phyloP scores from a whole-genome alignment of 345 rosid species.

The Ceriops tagal region DNA sequence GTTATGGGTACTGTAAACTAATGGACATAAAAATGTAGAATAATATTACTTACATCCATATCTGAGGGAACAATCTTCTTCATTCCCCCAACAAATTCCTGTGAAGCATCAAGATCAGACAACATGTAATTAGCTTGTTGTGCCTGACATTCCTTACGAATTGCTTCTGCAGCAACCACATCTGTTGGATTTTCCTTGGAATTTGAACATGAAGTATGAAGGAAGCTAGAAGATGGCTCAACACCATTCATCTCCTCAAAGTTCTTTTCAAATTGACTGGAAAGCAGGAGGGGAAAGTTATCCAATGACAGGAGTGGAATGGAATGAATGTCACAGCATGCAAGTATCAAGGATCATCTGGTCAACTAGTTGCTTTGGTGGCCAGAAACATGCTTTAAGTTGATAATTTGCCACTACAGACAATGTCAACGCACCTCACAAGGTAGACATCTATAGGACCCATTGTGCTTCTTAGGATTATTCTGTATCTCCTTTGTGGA shows the following conservation, averaged over 20 bases:
- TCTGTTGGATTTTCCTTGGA: conserved; percentile 56
- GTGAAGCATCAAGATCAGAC: conserved; percentile 58
- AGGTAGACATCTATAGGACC: conserved; percentile 98
- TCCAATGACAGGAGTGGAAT: not conserved
- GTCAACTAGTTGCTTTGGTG: no score
- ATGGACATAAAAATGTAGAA: not conserved
- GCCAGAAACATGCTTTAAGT: no score
- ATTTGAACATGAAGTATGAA: conserved; percentile 57
- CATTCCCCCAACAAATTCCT: conserved; percentile 81
- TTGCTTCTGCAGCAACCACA: conserved; percentile 33
- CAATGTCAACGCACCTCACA: conserved; percentile 53
- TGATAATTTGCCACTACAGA: not conserved
- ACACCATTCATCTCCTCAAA: conserved; percentile 66
- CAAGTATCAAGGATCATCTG: no score
- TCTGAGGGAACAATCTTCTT: conserved; percentile 84
- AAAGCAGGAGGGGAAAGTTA: conserved; percentile 7
- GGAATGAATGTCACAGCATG: not conserved
- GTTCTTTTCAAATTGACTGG: conserved; percentile 90
- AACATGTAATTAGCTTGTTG: conserved; percentile 39
- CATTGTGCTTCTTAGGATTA: conserved; percentile 92
- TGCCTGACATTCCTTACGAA: conserved; percentile 37
- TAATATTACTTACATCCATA: conserved; percentile 55
- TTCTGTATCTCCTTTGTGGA: conserved; percentile 84
- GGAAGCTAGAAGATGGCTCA: conserved; percentile 43
- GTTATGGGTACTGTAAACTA: not conserved